Evolutionary conservation across 1,139 yeast genomes (phyloP), one percentile per base, ranked within the genome.

Genomic region (Kluyveromyces marxianus): DNA sequence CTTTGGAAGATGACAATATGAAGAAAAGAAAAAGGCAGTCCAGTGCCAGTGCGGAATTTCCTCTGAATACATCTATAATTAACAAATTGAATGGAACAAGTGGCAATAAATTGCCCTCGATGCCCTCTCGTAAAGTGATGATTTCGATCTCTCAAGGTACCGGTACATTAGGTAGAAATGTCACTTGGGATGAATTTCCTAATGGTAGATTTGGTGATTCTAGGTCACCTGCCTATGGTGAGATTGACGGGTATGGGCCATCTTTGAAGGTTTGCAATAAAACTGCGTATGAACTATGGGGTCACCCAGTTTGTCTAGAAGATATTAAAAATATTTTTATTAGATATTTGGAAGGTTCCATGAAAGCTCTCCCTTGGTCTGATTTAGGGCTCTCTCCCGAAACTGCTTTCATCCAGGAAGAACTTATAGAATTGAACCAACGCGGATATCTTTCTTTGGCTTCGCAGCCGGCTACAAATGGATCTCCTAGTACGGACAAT

Each of bases 191-290:
- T 70, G 98, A 92, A 60, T 92, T 88, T 66, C 95, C 97, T 21
- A 92, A 92, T 62, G 98, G 98, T 59, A 78, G 98, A 68, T 92
- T 89, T 65, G 97, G 98, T 67, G 97, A 94, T 67, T 88, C 97
- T 0, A 75, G 95, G 56, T 89, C 97, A 32, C 98, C 98, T 4
- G 92, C 98, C 0, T 92, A 85, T 67, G 98, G 98, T 69, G 97
- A 90, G 66, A 86, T 90, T 59, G 97, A 90, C 62, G 98, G 97
- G 32, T 92, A 92, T 65, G 97, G 98, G 1, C 96, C 97, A 1
- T 79, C 86, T 4, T 75, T 92, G 56, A 90, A 89, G 58, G 79
- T 86, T 10, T 76, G 89, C 6, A 75, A 81, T n/a, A 73, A 74
- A 38, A 79, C 75, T 58, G 96, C 96, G 0, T 70, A 76, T 45